These are phyloP conservation scores for Pseudoturritis turrita DNA, from an alignment of 345 rosid genomes.

Conservation along the genomic window DNA sequence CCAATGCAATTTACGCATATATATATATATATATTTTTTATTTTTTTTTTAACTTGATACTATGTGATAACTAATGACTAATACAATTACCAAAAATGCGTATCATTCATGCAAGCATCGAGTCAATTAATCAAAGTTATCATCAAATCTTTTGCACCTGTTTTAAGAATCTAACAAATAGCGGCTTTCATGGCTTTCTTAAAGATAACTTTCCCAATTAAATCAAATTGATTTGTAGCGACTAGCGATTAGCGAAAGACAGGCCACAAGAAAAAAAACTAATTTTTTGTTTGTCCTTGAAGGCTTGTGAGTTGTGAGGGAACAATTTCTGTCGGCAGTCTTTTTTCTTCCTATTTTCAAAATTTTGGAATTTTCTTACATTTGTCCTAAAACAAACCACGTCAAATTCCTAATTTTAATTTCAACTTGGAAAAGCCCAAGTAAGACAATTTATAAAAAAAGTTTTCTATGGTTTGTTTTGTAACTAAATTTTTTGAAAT, in stretches of 20 bases:
- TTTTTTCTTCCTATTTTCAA: background rate
- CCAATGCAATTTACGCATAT: conserved; percentile 22
- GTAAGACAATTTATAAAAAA: background rate
- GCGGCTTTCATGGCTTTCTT: conserved; percentile 28
- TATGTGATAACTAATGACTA: background rate
- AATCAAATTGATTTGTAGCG: conserved; percentile 4
- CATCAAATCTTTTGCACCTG: background rate
- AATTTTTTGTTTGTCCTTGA: background rate
- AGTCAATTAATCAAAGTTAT: conserved; percentile 7
- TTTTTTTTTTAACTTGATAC: too few relatives aligned
- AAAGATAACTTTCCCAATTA: conserved; percentile 1
- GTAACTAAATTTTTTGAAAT: background rate
- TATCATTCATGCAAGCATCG: background rate
- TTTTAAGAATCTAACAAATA: background rate
- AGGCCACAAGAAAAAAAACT: background rate
- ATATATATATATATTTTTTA: too few relatives aligned
- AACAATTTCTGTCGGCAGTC: conserved; percentile 27
- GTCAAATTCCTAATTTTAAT: background rate
- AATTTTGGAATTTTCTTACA: background rate
- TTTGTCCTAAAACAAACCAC: background rate
- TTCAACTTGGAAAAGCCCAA: background rate
- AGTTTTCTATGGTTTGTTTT: background rate
- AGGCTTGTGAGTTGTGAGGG: background rate
- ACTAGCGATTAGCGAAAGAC: conserved; percentile 12
- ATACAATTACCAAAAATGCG: background rate